Conservation (phyloP, 139 green algal genomes). For the Desmodesmus armatus region DNA sequence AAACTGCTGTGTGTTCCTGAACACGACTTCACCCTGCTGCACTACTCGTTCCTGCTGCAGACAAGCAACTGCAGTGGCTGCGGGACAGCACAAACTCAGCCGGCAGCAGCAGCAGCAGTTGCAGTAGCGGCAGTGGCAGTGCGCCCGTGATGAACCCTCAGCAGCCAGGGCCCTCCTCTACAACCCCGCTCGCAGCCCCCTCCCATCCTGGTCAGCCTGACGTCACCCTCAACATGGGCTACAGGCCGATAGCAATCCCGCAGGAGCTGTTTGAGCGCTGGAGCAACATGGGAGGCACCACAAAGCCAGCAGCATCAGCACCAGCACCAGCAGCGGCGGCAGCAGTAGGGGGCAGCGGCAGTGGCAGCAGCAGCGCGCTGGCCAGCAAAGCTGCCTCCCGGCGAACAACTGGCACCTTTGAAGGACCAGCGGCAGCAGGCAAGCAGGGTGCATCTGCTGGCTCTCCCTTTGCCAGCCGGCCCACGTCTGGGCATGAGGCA, state of each 20-base stretch:
- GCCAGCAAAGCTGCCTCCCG: too few relatives aligned
- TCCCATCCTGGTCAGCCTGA: too few relatives aligned
- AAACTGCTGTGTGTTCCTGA: too few relatives aligned
- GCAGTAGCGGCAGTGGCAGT: neutral
- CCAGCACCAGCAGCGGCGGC: neutral
- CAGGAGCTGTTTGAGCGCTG: constrained; percentile 18
- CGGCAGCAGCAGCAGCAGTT: neutral
- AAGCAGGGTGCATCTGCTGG: neutral
- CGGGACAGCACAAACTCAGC: neutral
- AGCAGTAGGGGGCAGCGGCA: neutral
- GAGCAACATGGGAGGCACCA: neutral
- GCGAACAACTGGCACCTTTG: neutral
- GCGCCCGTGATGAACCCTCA: neutral
- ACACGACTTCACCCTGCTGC: too few relatives aligned
- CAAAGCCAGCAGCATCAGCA: neutral
- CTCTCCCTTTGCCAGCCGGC: too few relatives aligned
- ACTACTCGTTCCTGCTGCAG: constrained; percentile 1
- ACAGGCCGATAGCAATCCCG: constrained; percentile 18
- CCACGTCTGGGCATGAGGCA: too few relatives aligned
- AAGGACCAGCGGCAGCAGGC: neutral
- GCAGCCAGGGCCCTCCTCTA: too few relatives aligned
- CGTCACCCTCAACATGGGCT: too few relatives aligned
- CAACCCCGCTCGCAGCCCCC: too few relatives aligned
- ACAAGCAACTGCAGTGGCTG: constrained; percentile 24
- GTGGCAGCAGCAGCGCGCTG: too few relatives aligned